Base-by-base conservation (phyloP, 768 basidiomycete genomes). In the Boletellus ananiceps region DNA sequence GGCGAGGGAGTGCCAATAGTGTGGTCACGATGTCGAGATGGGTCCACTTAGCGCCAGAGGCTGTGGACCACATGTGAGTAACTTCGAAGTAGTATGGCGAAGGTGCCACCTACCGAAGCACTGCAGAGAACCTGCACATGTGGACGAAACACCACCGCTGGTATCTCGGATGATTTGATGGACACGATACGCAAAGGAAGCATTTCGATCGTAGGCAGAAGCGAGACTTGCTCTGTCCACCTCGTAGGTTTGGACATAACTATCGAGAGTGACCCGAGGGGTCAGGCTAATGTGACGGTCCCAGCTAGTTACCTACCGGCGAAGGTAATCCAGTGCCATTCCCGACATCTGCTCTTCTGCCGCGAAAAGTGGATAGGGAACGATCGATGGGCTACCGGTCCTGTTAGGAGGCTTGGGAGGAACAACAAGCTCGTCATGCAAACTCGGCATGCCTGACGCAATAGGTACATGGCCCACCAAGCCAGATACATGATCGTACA, bases 171-270 rank as follows among this genome's bases (percentile, higher is more conserved):
- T 21, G 12, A 47, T 34, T 38, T 48, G 43, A 36, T 67, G 58
- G 23, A 43, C 50, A 47, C 64, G 61, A 49, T 59, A 70, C 36
- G 58, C 61, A 21, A 70, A 69, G 36, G 63, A 64, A n/a, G 65
- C 64, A 7, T 56, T 54, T 32, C 56, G 48, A 40, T 58, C 59
- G 41, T 68, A 68, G 14, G 66, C 66, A 34, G 68, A 62, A 29
- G 66, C 66, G 43, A 68, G 66, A 45, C 57, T 61, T 38, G 60
- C 58, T 32, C 66, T 66, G 41, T 70, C 66, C 15, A 39, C 32
- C 45, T 68, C 66, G 44, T 67, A 68, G 4, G 52, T 67, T 49
- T 67, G 64, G 21, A 68, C 23, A 19, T 67, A 68, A 46, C 66
- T 69, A 42, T 36, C 37, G 41, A 48, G 18, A 29, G 29, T 29